Evolutionary conservation across 2,329 filamentous ascomycete species (phyloP), one percentile per base, ranked within the genome.

Genomic region (Beauveria pseudobassiana): DNA sequence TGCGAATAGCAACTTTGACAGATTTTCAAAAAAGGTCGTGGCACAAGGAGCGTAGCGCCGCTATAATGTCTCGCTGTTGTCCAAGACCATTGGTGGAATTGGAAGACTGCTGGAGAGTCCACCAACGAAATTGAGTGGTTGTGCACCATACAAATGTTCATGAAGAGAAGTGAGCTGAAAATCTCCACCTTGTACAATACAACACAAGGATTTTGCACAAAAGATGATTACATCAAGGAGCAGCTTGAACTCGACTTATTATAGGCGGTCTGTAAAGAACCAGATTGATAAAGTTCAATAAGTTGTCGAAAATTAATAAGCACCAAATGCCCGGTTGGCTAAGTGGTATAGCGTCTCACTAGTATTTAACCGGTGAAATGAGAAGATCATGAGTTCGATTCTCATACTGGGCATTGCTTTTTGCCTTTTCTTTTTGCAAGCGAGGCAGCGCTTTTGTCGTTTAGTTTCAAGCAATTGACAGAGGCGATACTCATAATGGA

Each of bases 311-410:
- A 24, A 50, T 62, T 56, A 51, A 62, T 51, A 62, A 62, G 43
- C 46, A 62, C 48, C 14, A 43, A 24, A 45, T 42, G 40, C 46
- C 30, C n/a, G 52, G 62, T 63, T 56, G 63, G 45, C 51, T 46
- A 55, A 54, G 42, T 57, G 22, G 52, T 57, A 45, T 51, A 46
- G n/a, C 34, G 55, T 42, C 34, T 46, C 54, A 51, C 34, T 59
- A 45, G 26, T 22, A 48, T 4, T 8, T n/a, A 10, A 40, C 26
- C 49, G 20, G n/a, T 55, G 38, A 40, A 46, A 58, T 42, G 48
- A 46, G 14, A 57, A 61, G 46, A 62, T 62, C 60, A 57, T 56
- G 52, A 52, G 60, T 62, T 62, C 60, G 60, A 62, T 62, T 62
- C 60, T 52, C 52, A 56, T 57, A 62, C 52, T 56, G 52, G 60